Evolutionary conservation across 441 rosid species (phyloP), one percentile per base, ranked within the genome.

Genomic region (Gossypium aridum): DNA sequence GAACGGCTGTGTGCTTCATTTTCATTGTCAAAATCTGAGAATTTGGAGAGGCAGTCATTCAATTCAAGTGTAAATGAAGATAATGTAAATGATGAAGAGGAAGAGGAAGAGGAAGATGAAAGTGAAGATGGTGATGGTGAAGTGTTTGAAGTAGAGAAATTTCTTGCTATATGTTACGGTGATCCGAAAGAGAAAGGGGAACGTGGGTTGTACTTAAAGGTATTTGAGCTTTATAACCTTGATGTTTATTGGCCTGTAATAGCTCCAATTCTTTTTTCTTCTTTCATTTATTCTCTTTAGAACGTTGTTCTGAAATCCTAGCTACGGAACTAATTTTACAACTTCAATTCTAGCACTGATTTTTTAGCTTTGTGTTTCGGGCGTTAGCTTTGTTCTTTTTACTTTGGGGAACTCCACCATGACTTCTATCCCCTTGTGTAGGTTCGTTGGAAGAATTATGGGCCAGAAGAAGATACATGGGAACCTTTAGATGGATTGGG

Each of bases 361-460:
- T 49, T n/a, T 31, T 19, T 71, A 0, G 16, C 20, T 16, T 22
- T 25, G 64, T 14, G 72, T 25, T 51, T 3, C 22, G 6, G 28
- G 3, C 4, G 25, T 60, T 2, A 12, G 22, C 34, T 26, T 5
- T 22, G 39, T 64, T 10, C 26, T 28, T 55, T 22, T 19, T 2
- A 22, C 53, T 47, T 20, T 6, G 51, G 45, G 31, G 23, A 28
- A 9, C 26, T 61, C 7, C 1, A 39, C 28, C 45, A 10, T 73
- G 67, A 56, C 49, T 26, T 26, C 16, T 34, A 47, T 73, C 68
- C 65, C 28, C 4, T 14, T 7, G 73, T 64, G 31, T 69, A 93
- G 98, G 92, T 91, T 12, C 83, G 81, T 9, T 90, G 97, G 98
- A 82, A 79, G 79, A 85, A 84, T 23, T 93, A 89, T 54, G 85